These are phyloP conservation scores for Sphagnum tenellum DNA, from an alignment of 225 moss, liverwort and hornwort genomes.

Conservation along the genomic window DNA sequence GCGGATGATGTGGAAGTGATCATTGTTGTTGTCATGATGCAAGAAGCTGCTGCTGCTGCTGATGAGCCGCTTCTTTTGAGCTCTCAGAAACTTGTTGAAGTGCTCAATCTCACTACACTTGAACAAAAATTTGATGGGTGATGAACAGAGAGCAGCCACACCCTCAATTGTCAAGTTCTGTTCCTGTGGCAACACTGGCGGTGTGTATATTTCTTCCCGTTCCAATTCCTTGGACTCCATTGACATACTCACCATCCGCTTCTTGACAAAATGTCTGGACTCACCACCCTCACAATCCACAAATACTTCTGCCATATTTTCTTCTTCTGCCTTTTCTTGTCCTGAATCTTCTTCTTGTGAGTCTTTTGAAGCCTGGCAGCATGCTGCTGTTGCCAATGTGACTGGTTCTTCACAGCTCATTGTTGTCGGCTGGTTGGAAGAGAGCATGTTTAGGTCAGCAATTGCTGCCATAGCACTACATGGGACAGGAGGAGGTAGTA, in stretches of 20 bases:
- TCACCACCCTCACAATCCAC: conserved; percentile 29
- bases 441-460: conserved; percentile 15
- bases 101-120: too few relatives aligned
- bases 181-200: conserved; percentile 9
- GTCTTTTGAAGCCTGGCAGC: conserved; percentile 17
- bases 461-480: conserved; percentile 38
- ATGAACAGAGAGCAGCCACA: too few relatives aligned
- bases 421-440: conserved; percentile 11
- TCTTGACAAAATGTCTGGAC: conserved; percentile 3
- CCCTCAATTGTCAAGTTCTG: conserved; percentile 4
- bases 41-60: background rate
- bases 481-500: conserved; percentile 24
- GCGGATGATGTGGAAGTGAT: too few relatives aligned
- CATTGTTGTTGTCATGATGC: background rate
- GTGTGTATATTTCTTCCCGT: conserved; percentile 13
- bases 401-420: background rate
- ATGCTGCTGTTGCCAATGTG: conserved; percentile 1
- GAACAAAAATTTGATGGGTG: too few relatives aligned
- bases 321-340: conserved; percentile 21
- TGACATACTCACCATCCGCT: conserved; percentile 12
- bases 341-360: conserved; percentile 36
- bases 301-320: conserved; percentile 12
- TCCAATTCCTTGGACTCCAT: conserved; percentile 26
- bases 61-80: too few relatives aligned
- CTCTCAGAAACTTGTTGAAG: too few relatives aligned